Conservation (phyloP, 441 rosid species). For the Adansonia gregorii region DNA sequence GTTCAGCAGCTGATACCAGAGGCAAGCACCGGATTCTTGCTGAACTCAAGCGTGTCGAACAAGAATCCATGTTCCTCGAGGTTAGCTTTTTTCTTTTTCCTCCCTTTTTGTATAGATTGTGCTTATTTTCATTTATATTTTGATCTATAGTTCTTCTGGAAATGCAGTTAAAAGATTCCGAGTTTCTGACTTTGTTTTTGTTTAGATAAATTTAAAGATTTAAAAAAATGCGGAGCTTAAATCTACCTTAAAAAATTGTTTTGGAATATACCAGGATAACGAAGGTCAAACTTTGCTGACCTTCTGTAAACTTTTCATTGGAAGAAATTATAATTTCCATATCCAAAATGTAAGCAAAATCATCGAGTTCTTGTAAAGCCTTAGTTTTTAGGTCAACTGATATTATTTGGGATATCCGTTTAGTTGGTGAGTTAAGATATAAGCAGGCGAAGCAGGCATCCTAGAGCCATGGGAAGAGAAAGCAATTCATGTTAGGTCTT, state of each 20-base stretch:
- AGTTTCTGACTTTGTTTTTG: no score
- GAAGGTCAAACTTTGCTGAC: background rate
- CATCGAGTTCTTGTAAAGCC: background rate
- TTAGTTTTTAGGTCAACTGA: background rate
- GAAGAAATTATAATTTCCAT: background rate
- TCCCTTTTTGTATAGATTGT: no score
- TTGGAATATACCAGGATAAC: background rate
- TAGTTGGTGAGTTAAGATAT: no score
- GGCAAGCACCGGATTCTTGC: slow-evolving; percentile 71
- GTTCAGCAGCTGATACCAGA: slow-evolving; percentile 45
- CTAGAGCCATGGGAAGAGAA: slow-evolving; percentile 6
- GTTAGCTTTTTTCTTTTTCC: slow-evolving; percentile 27
- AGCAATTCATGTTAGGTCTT: background rate
- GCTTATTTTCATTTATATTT: background rate
- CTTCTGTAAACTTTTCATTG: background rate
- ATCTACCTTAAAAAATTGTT: no score
- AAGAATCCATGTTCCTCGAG: slow-evolving; percentile 59
- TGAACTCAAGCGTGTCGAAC: slow-evolving; percentile 64
- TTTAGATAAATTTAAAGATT: no score
- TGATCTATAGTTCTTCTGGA: background rate
- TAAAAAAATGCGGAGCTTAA: no score
- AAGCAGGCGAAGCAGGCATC: no score
- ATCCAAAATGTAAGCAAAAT: background rate
- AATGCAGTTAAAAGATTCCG: background rate
- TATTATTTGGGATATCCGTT: background rate